These are phyloP conservation scores for Barbarea vulgaris DNA, from an alignment of 345 rosid genomes.

Conservation along the genomic window DNA sequence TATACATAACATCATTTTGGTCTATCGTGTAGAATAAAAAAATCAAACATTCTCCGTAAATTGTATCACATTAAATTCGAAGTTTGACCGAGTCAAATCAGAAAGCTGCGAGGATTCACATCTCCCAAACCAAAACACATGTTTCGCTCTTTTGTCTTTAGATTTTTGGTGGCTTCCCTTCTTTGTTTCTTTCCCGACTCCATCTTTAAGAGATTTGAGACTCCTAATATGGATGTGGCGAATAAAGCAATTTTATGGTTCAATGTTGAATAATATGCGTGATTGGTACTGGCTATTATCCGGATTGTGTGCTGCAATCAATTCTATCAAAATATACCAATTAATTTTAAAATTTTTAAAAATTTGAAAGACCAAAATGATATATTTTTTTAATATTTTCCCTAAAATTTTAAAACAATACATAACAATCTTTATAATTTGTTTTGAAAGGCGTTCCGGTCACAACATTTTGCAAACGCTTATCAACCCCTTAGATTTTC, in stretches of 20 bases:
- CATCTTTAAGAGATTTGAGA: background rate
- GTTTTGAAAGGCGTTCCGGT: background rate
- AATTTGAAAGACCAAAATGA: background rate
- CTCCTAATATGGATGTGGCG: constrained; percentile 13
- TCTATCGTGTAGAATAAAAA: background rate
- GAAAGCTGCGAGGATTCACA: constrained; percentile 31
- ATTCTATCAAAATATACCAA: background rate
- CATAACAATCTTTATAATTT: background rate
- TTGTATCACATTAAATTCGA: constrained; percentile 8
- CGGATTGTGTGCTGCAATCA: constrained; percentile 28
- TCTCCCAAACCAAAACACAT: constrained; percentile 38
- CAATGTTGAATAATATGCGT: constrained; percentile 24
- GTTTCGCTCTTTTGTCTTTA: constrained; percentile 37
- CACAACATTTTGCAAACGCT: background rate
- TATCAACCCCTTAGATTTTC: background rate
- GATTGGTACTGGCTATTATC: constrained; percentile 29
- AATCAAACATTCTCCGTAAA: constrained; percentile 2
- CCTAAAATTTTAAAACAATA: background rate
- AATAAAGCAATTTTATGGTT: constrained; percentile 22
- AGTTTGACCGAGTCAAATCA: constrained; percentile 39
- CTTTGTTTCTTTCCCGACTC: constrained; percentile 34
- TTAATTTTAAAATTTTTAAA: background rate
- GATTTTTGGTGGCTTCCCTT: constrained; percentile 28
- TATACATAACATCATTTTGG: too few species aligned
- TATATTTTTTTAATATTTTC: too few species aligned